Base-by-base conservation (phyloP, 2,329 filamentous ascomycete species). In the Fonsecaea pedrosoi region DNA sequence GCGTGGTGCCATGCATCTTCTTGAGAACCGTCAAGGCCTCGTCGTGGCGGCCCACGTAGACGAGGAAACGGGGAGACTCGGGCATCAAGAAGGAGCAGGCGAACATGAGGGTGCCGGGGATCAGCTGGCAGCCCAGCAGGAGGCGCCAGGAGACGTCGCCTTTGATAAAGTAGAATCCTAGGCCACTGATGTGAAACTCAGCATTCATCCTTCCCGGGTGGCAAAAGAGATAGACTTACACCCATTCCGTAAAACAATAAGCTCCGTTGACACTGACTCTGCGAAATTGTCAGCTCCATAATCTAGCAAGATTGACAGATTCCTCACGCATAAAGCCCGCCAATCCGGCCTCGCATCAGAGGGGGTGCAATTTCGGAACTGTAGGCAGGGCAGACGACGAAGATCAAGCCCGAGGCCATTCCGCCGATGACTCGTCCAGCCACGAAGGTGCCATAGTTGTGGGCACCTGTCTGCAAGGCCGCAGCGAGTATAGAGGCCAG, bases 141-240 rank as follows among this genome's bases (percentile, higher is more conserved):
- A 63, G 38, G 18, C 61, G 53, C 61, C 61, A 63, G 1, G 61
- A 63, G 15, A 40, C 40, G n/a, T 63, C 30, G 48, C 48, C 34
- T 12, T 63, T 21, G 61, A 63, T 56, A 38, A 57, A 63, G 38
- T 58, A 63, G 40, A 63, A 57, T 25, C 37, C 61, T 38, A 63
- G 30, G 4, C 61, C 61, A 34, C 58, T 60, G 45, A 10, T 30
- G 6, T 8, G 8, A 5, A 34, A 53, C 1, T 59, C 40, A 59
- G 21, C 18, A 53, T 50, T 10, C 45, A 25, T 50, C 5, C 21
- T 21, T 25, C 5, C 18, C 13, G 18, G 12, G 30, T n/a, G 7
- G 37, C 6, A 8, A 21, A 10, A 10, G 21, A 21, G 18, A 12
- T 9, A 25, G 18, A 54, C 58, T 60, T 60, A 60, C 61, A 63